Base-by-base conservation (phyloP, 2,329 filamentous ascomycete genomes). In the Penicillium sumatraense region DNA sequence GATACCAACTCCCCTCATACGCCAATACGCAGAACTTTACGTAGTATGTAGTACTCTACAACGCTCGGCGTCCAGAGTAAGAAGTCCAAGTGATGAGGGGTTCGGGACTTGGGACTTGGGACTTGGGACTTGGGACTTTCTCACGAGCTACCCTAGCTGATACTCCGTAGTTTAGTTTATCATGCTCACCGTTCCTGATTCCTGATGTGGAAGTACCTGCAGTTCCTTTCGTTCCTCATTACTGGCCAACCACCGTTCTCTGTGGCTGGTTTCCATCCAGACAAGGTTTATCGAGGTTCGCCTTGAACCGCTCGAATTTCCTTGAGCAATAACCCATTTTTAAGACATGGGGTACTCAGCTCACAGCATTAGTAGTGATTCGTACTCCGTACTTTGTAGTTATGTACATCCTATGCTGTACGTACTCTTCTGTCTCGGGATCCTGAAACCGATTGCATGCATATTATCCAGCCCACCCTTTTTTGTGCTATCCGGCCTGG, bases 301-400 rank as follows among this genome's bases (percentile, higher is more conserved):
- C 42, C 5, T n/a, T 31, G 42, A 31, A 31, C 27, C 42, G 42
- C 42, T 9, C n/a, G n/a, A n/a, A n/a, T n/a, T n/a, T n/a, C n/a
- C n/a, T n/a, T 41, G 38, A 23, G 20, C 10, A 29, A 45, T 10
- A 3, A 9, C 47, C 35, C 47, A 50, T 40, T 26, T 50, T 50
- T 50, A 40, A 50, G 47, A 50, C 47, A 50, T 29, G 33, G 47
- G 35, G 47, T 41, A 49, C 18, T 4, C 27, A 35, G 9, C 36
- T 13, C 29, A n/a, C n/a, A n/a, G n/a, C n/a, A n/a, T n/a, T n/a
- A n/a, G n/a, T n/a, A n/a, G n/a, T n/a, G n/a, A n/a, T n/a, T n/a
- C n/a, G n/a, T n/a, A n/a, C n/a, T n/a, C n/a, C n/a, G n/a, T n/a
- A n/a, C n/a, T 35, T 5, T n/a, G 14, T n/a, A 35, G 31, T 23